Conservation (phyloP, 208 protist species). For the Leishmania mexicana region DNA sequence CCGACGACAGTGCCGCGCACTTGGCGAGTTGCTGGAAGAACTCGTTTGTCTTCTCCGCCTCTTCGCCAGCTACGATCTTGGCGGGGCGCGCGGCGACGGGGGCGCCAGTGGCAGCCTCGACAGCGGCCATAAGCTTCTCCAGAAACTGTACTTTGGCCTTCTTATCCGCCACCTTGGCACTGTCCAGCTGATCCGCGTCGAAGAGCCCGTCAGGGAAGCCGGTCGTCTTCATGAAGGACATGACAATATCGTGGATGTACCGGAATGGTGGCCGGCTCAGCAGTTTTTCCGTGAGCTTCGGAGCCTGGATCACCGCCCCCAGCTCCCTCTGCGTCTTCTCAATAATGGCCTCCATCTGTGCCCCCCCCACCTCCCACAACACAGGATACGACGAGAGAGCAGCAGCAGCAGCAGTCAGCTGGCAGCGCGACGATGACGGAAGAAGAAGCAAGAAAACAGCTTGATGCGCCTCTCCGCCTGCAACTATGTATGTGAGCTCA, state of each 20-base stretch:
- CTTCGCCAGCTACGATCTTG: constrained; percentile 87
- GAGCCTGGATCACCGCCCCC: constrained; percentile 71
- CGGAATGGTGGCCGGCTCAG: constrained; percentile 88
- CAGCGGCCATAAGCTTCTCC: constrained; percentile 64
- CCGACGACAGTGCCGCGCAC: constrained; percentile 61
- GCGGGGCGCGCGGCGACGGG: constrained; percentile 57
- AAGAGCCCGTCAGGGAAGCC: constrained; percentile 80
- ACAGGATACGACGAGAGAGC: neutral
- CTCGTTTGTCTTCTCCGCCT: constrained; percentile 89
- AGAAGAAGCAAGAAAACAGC: neutral
- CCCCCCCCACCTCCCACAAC: too few relatives aligned
- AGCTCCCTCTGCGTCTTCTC: constrained; percentile 83
- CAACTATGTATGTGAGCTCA: neutral
- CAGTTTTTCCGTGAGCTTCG: constrained; percentile 91
- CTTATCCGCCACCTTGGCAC: constrained; percentile 79
- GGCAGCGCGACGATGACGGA: neutral
- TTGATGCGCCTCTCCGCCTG: neutral
- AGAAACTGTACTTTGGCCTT: constrained; percentile 87
- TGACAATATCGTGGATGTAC: constrained; percentile 91
- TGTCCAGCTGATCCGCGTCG: constrained; percentile 70
- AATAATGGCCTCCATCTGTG: constrained; percentile 51
- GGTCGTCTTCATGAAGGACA: constrained; percentile 57
- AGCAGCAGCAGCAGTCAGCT: neutral
- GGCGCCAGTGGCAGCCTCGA: constrained; percentile 79
- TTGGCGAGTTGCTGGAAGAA: constrained; percentile 83